Conservation (phyloP, 306 rosid genomes). For the Dryas alaskensis region DNA sequence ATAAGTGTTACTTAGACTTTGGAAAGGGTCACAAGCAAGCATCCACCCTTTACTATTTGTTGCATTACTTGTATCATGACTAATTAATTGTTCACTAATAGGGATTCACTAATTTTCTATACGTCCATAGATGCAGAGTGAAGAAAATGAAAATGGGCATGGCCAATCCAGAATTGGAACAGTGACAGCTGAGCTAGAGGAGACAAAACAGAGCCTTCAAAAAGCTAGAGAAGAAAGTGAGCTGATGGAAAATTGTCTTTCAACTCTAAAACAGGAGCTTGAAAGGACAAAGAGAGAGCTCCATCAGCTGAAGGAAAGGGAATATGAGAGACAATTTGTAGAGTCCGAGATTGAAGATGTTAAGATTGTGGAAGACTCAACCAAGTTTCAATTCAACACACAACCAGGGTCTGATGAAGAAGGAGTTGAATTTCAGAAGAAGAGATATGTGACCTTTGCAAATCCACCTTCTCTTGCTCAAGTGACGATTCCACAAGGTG, state of each 20-base stretch:
- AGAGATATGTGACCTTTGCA: conserved; percentile 82
- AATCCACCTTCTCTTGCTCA: conserved; percentile 60
- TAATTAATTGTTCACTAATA: background rate
- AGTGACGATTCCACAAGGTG: conserved; percentile 44
- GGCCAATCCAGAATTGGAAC: conserved; percentile 42
- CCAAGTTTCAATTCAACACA: conserved; percentile 35
- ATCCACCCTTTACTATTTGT: background rate
- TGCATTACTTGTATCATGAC: background rate
- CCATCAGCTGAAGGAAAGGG: conserved; percentile 41
- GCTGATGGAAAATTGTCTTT: conserved; percentile 66
- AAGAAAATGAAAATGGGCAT: conserved; percentile 35
- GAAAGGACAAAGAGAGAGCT: conserved; percentile 70
- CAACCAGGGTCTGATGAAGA: conserved; percentile 21
- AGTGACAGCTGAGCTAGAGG: conserved; percentile 64
- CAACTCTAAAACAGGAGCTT: conserved; percentile 72
- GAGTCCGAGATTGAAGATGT: conserved; percentile 54
- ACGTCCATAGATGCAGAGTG: conserved; percentile 40
- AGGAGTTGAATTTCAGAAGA: conserved; percentile 73
- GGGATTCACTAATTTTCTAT: no score
- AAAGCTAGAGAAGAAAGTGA: conserved; percentile 75
- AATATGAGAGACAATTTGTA: conserved; percentile 36
- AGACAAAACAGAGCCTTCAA: conserved; percentile 62
- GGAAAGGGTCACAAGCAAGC: conserved; percentile 14
- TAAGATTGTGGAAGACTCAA: conserved; percentile 50
- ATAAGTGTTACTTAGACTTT: background rate